Evolutionary conservation across 2,329 filamentous ascomycete species (phyloP), one percentile per base, ranked within the genome.

Genomic region (Colletotrichum plurivorum): DNA sequence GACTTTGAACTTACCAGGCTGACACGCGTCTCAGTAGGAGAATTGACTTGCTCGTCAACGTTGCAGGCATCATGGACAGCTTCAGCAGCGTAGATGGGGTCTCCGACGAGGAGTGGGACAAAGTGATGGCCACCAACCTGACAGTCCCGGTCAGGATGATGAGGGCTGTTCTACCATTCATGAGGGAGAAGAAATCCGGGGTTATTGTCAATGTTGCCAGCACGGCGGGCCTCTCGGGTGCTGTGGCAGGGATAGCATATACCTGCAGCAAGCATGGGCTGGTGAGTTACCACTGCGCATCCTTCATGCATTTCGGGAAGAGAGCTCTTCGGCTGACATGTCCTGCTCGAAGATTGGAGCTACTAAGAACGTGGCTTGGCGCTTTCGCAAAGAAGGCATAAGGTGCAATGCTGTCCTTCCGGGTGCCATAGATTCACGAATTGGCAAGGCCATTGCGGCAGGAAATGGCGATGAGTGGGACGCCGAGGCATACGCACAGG

Each of bases 321-420:
- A 27, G 15, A 27, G 10, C 31, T 36, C 31, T 36, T 36, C 31
- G 10, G 10, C 31, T 36, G 31, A 36, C 31, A 10, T 36, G 31
- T 36, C 9, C 31, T 36, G 31, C 8, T 36, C 10, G 31, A 36
- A 80, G 78, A 75, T 84, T 12, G 83, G 83, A 8, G 81, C 82
- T 10, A 85, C 83, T 1, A 84, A 83, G 71, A 84, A 84, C 63
- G 81, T 84, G 0, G 83, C 83, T 16, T 85, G 81, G 78, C 75
- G 81, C 6, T 84, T 84, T 69, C 78, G 78, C 22, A 77, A 82
- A 45, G 80, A 84, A 36, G 78, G 79, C 8, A 84, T 86, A 16
- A 31, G 49, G 36, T 66, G 55, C 55, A 60, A 69, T n/a, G 49
- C 62, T n/a, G 22, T 66, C 12, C 56, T 83, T 5, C 83, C 84